A percentile compares a stretch with the other conserved stretches of the same genome.
Conservation (phyloP, 176 grass and related monocot genomes). For the Otatea glauca region DNA sequence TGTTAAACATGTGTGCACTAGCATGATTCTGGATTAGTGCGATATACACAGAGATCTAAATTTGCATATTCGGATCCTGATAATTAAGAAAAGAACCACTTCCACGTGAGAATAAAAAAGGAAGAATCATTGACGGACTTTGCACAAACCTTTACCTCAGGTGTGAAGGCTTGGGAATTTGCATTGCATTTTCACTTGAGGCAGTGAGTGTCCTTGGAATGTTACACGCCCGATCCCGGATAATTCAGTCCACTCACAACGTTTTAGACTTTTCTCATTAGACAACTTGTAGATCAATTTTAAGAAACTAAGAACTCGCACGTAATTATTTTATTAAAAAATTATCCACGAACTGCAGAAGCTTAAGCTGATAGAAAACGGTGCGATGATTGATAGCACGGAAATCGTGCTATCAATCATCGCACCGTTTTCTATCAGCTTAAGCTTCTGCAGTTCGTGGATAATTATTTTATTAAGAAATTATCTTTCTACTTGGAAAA, state of each 20-base stretch:
- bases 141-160: background rate
- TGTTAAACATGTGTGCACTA: too few relatives aligned
- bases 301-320: background rate
- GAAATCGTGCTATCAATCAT: too few relatives aligned
- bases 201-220: background rate
- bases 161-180: background rate
- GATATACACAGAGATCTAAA: too few relatives aligned
- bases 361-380: background rate
- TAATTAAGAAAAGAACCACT: background rate
- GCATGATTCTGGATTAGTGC: too few relatives aligned
- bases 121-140: slow-evolving; percentile 44
- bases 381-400: background rate
- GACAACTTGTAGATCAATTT: background rate
- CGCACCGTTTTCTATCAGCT: too few relatives aligned
- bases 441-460: too few relatives aligned
- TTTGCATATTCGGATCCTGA: too few relatives aligned
- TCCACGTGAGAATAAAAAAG: slow-evolving; percentile 19
- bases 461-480: too few relatives aligned
- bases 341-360: background rate
- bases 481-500: too few relatives aligned
- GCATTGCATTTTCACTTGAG: slow-evolving; percentile 6
- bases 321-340: background rate
- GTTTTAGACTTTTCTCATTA: background rate
- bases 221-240: background rate
- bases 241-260: background rate